A percentile compares a stretch with the other conserved stretches of the same genome.
phyloP scores from a whole-genome alignment of 345 rosid genomes.

The Excoecaria agallocha region DNA sequence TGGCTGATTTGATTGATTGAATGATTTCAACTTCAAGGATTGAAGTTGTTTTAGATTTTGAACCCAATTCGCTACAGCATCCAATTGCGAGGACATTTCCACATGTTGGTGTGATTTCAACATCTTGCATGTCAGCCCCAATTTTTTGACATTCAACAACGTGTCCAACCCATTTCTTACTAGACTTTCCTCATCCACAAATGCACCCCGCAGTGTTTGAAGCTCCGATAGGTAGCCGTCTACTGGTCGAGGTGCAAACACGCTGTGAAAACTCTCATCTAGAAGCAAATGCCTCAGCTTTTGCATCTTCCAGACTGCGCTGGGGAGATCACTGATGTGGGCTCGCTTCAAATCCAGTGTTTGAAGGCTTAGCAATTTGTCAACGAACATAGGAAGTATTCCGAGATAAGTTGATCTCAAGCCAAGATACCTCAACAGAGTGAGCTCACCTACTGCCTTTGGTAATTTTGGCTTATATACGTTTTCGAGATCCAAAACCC shows the following conservation, averaged over 20 bases:
- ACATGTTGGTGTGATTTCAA: not conserved
- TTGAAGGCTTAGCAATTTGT: not conserved
- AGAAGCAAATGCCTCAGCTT: not conserved
- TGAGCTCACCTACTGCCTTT: not conserved
- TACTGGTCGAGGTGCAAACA: not conserved
- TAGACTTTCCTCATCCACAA: not conserved
- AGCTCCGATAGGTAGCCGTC: not conserved
- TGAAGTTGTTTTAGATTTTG: not conserved
- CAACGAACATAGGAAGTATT: not conserved
- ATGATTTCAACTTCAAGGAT: not conserved
- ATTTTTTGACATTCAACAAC: not conserved
- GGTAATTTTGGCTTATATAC: slow-evolving; percentile 4
- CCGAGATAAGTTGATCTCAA: slow-evolving; percentile 1
- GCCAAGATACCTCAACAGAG: slow-evolving; percentile 14
- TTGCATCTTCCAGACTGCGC: not conserved
- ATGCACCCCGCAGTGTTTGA: not conserved
- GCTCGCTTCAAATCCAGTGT: not conserved
- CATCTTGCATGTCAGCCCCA: not conserved
- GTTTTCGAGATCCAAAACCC: not conserved
- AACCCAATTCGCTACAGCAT: not conserved
- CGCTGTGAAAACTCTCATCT: not conserved
- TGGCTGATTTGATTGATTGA: not conserved
- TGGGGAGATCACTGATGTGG: not conserved
- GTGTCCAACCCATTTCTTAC: not conserved
- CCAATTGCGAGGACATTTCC: not conserved